These are phyloP conservation scores for Brassica juncea DNA, from an alignment of 345 rosid species.

Conservation along the genomic window DNA sequence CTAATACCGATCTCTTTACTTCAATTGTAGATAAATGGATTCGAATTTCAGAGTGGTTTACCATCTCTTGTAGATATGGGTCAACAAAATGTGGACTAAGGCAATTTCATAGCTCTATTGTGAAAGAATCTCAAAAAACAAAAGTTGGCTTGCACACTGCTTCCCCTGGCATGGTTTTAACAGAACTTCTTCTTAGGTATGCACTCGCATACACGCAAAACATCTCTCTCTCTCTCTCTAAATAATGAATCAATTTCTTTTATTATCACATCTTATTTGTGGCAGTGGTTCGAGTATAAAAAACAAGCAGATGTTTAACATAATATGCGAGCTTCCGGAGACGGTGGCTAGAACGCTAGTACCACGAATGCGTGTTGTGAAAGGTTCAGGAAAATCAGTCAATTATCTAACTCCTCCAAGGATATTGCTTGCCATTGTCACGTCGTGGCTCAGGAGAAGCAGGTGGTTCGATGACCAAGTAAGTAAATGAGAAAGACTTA, in stretches of 20 bases:
- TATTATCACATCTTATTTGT: background rate
- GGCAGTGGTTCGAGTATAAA: conserved; percentile 76
- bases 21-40: background rate
- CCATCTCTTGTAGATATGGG: conserved; percentile 62
- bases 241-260: background rate
- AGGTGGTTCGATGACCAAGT: conserved; percentile 98
- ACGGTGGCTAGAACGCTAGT: conserved; percentile 93
- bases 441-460: conserved; percentile 87
- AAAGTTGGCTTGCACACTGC: conserved; percentile 92
- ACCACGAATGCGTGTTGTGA: conserved; percentile 85
- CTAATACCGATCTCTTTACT: background rate
- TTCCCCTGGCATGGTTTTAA: conserved; percentile 97
- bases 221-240: background rate
- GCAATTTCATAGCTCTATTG: conserved; percentile 83
- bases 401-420: conserved; percentile 90
- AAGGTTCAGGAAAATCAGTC: conserved; percentile 77
- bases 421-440: conserved; percentile 84
- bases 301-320: conserved; percentile 89
- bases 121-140: conserved; percentile 77
- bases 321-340: conserved; percentile 93
- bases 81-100: conserved; percentile 98
- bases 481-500: conserved; percentile 23
- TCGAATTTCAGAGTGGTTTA: background rate
- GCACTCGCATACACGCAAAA: background rate
- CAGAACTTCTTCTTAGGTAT: conserved; percentile 89